Evolutionary conservation across 768 basidiomycete species (phyloP), one percentile per base, ranked within the genome.

Genomic region (Trametes meyenii): DNA sequence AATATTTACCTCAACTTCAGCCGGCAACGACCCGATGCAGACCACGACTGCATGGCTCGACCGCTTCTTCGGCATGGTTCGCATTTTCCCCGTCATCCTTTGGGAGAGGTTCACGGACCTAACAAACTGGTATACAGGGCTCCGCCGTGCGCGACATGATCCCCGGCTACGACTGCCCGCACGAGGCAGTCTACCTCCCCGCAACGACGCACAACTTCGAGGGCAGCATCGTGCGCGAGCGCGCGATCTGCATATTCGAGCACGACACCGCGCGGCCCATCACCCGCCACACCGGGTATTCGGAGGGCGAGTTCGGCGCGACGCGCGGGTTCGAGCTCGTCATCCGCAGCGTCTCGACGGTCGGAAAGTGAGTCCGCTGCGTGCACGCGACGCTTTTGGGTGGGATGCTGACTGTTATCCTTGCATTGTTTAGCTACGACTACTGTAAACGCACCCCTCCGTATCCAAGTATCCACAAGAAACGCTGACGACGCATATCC

Each of bases 211-310:
- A 81, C 66, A 74, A 78, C n/a, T 66, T 67, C 10, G 46, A 69
- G 5, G 86, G 85, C 2, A 76, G 73, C 4, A 66, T 82, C 55
- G 72, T 75, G 2, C 77, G 79, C 50, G 72, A 79, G n/a, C 77
- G 81, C 76, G 86, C 84, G 1, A 83, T 89, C 48, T 88, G 87
- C 60, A 72, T 89, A 46, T 88, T 88, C 55, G 87, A 88, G 69
- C 79, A 81, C 29, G 86, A 88, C 50, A 78, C 78, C 2, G 83
- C 79, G 6, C 79, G 78, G 24, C 86, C 87, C 8, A 72, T 88
- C 43, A 80, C 80, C 6, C 72, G 87, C 35, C 87, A 89, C 70
- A 78, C 77, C 26, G 86, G 85, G 0, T 84, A 78, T 59, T 63
- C 71, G 50, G 71, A 78, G 53, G 80, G 82, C 39, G 86, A 87